Base-by-base conservation (phyloP, 805 yeast species). In the Candida adriatica region DNA sequence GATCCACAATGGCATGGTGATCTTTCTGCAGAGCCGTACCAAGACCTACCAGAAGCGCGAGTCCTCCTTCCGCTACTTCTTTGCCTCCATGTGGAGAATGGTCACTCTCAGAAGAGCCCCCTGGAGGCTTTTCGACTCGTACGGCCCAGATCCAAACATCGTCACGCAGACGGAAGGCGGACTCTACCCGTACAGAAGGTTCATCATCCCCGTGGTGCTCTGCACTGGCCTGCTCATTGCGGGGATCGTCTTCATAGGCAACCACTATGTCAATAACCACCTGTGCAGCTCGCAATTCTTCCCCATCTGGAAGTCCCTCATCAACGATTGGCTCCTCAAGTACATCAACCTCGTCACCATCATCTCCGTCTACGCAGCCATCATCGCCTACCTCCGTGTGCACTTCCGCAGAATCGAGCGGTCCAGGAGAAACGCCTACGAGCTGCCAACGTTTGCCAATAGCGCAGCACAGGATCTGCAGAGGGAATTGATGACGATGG, bases 261-360 rank as follows among this genome's bases (percentile, higher is more conserved):
- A 26, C 5, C 32, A 26, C 14, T 47, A 23, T 29, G 15, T 20
- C 13, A 16, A 31, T 16, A 34, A 43, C 20, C 36, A 17, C n/a
- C 13, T 42, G 5, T 49, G 53, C 33, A 30, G 42, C 7, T 33
- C 34, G 2, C 45, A 48, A 6, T 14, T 13, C 5, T 1, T 1
- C 1, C 53, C 52, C 1, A 13, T 34, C 1, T 49, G 53, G 53
- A 45, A 42, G 18, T 20, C 45, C 11, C 10, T 49, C 6, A 29
- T 49, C 11, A 26, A 38, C 6, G 41, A 31, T n/a, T 49, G 40
- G 37, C 25, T 32, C 2, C 15, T 49, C 23, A 41, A 41, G 18
- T 49, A 29, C 33, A 11, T 42, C 26, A 46, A 41, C 26, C 5
- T 45, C 8, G 4, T 41, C 8, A 6, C 36, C 4, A 47, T 49